These are phyloP conservation scores for Microbotryum lychnidis-dioicae DNA, from an alignment of 1,284 basidiomycete genomes.

Conservation along the genomic window DNA sequence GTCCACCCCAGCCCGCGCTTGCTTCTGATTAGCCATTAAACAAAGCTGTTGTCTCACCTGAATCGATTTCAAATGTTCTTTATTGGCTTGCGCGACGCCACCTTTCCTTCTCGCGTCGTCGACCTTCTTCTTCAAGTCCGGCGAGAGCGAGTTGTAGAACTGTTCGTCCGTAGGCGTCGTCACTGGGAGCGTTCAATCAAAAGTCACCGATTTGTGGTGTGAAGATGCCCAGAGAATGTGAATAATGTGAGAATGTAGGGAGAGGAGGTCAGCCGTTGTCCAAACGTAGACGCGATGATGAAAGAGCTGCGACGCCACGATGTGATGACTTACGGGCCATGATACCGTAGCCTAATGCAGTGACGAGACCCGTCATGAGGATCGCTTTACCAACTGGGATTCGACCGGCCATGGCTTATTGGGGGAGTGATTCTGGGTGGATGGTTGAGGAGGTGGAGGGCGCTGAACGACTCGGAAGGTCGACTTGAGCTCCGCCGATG, in stretches of 20 bases:
- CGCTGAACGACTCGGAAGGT: no score
- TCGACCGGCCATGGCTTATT: constrained; percentile 18
- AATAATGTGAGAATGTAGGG: background rate
- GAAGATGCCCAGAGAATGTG: no score
- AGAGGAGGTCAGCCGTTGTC: background rate
- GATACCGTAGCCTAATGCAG: constrained; percentile 23
- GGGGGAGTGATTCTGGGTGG: background rate
- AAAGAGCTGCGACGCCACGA: background rate
- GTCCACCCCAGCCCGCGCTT: no score
- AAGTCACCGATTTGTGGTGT: background rate
- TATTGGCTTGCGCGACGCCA: constrained; percentile 7
- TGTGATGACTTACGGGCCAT: constrained; percentile 19
- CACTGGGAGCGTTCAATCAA: background rate
- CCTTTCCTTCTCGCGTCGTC: constrained; percentile 13
- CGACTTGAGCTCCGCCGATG: no score
- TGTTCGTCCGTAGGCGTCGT: constrained; percentile 27
- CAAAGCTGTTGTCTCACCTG: background rate
- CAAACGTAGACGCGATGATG: background rate
- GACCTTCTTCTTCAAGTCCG: constrained; percentile 28
- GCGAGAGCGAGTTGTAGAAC: constrained; percentile 26
- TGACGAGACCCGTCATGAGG: constrained; percentile 15
- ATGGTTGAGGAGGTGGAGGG: background rate
- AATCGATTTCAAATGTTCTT: constrained; percentile 9
- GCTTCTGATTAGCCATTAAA: no score
- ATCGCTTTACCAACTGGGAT: constrained; percentile 25